phyloP scores from a whole-genome alignment of 495 filamentous ascomycete species.

The Aspergillus saccharolyticus region DNA sequence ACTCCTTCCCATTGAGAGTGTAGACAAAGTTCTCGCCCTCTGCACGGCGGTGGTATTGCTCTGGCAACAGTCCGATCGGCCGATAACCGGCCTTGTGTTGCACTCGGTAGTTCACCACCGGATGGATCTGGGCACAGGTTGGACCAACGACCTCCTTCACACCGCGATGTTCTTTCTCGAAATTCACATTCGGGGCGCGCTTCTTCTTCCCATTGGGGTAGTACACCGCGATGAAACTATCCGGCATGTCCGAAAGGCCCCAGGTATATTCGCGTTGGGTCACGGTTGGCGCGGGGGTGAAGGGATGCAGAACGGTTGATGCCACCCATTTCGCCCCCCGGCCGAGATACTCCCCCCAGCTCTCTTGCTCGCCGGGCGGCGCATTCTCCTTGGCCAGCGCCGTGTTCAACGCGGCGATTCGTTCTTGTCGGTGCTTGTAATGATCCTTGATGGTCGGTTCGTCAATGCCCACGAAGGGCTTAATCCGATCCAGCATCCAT shows the following conservation, averaged over 20 bases:
- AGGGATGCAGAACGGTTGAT: neutral
- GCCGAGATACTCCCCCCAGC: neutral
- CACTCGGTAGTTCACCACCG: neutral
- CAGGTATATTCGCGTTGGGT: neutral
- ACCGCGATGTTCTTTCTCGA: neutral
- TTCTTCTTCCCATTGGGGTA: neutral
- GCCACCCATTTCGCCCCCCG: neutral
- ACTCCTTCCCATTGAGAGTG: neutral
- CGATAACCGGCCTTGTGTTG: neutral
- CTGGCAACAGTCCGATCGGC: neutral
- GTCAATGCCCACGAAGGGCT: neutral
- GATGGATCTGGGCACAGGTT: neutral
- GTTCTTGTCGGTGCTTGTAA: neutral
- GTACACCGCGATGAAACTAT: neutral
- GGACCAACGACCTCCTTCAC: neutral
- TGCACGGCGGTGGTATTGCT: neutral
- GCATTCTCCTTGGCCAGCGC: neutral
- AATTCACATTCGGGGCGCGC: neutral
- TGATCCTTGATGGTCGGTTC: neutral
- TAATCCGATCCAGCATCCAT: neutral
- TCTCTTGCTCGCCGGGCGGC: neutral
- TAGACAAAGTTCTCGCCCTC: neutral
- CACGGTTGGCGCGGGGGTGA: neutral
- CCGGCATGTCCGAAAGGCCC: neutral
- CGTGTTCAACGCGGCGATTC: neutral